Evolutionary conservation across 371 early-diverging fungal genomes (phyloP).

Genomic region (Mortierella sp.): DNA sequence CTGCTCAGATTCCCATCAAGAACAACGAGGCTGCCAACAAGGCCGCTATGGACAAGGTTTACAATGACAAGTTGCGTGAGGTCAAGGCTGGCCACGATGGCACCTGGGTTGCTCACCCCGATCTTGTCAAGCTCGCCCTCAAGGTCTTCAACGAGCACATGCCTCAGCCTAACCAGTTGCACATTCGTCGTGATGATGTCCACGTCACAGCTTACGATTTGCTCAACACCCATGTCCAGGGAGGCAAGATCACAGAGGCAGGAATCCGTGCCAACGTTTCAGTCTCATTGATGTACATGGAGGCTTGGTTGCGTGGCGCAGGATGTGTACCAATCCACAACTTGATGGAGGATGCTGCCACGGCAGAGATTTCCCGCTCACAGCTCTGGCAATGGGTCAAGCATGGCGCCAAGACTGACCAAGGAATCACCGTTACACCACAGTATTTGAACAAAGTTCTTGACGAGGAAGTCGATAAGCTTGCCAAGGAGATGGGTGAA

Average conservation of each 20-base stretch:
- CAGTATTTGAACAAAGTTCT: slow-evolving; percentile 81
- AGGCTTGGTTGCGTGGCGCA: slow-evolving; percentile 93
- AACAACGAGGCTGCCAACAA: slow-evolving; percentile 87
- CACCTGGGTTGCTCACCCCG: slow-evolving; percentile 99
- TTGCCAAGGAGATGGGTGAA: slow-evolving; percentile 74
- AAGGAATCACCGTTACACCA: slow-evolving; percentile 84
- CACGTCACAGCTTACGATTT: slow-evolving; percentile 86
- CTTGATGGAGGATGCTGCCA: slow-evolving; percentile 98
- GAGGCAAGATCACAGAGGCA: slow-evolving; percentile 85
- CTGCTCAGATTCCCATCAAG: slow-evolving; percentile 98
- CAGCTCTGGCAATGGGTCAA: slow-evolving; percentile 98
- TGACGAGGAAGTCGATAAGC: slow-evolving; percentile 85
- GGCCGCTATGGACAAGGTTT: slow-evolving; percentile 93
- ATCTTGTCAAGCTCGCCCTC: slow-evolving; percentile 88
- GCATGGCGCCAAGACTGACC: slow-evolving; percentile 85
- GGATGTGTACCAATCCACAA: slow-evolving; percentile 98
- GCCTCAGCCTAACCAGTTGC: slow-evolving; percentile 96
- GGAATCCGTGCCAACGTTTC: slow-evolving; percentile 94
- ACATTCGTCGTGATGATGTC: slow-evolving; percentile 92
- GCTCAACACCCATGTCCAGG: slow-evolving; percentile 82
- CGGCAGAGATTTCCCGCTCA: slow-evolving; percentile 97
- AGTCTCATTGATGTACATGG: slow-evolving; percentile 94
- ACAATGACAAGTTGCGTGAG: slow-evolving; percentile 93
- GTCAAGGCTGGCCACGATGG: slow-evolving; percentile 96
- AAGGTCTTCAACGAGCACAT: slow-evolving; percentile 94